These are phyloP conservation scores for Ogataea dorogensis DNA, from an alignment of 805 yeast genomes.

Conservation along the genomic window DNA sequence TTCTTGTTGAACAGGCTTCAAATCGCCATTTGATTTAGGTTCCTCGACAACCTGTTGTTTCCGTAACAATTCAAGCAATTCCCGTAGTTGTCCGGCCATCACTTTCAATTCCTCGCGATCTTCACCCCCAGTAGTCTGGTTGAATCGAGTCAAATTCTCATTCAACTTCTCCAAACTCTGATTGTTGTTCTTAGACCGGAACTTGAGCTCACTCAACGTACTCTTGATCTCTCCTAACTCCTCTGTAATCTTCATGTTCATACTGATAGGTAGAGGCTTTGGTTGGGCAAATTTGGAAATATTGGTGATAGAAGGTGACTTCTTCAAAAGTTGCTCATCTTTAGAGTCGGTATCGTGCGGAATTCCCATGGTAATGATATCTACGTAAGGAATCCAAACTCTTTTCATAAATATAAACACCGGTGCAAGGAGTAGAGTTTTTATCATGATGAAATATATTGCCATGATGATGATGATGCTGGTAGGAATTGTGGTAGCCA, in stretches of 20 bases:
- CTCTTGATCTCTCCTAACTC: conserved; percentile 21
- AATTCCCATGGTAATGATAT: conserved; percentile 10
- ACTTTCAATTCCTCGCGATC: conserved; percentile 3
- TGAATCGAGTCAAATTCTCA: conserved; percentile 22
- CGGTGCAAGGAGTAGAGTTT: conserved; percentile 11
- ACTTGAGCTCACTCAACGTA: conserved; percentile 20
- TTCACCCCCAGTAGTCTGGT: conserved; percentile 11
- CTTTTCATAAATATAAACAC: conserved; percentile 14
- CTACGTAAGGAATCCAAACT: conserved; percentile 11
- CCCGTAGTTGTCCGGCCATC: conserved; percentile 2
- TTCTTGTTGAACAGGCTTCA: neutral
- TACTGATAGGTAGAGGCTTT: conserved; percentile 24
- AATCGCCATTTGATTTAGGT: no score
- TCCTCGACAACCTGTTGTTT: neutral
- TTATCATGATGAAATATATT: conserved; percentile 2
- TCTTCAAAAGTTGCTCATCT: conserved; percentile 14
- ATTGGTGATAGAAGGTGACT: conserved; percentile 23
- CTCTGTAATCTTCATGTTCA: conserved; percentile 22
- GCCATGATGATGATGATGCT: neutral
- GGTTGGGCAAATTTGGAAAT: conserved; percentile 22
- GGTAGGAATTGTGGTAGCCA: conserved; percentile 11
- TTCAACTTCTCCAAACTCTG: conserved; percentile 21
- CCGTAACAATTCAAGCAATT: neutral
- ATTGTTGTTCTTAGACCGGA: conserved; percentile 21
- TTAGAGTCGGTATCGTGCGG: conserved; percentile 4